A percentile compares a stretch with the other conserved stretches of the same genome.
Conservation (phyloP, 2,329 filamentous ascomycete species). For the Fusarium buxicola region DNA sequence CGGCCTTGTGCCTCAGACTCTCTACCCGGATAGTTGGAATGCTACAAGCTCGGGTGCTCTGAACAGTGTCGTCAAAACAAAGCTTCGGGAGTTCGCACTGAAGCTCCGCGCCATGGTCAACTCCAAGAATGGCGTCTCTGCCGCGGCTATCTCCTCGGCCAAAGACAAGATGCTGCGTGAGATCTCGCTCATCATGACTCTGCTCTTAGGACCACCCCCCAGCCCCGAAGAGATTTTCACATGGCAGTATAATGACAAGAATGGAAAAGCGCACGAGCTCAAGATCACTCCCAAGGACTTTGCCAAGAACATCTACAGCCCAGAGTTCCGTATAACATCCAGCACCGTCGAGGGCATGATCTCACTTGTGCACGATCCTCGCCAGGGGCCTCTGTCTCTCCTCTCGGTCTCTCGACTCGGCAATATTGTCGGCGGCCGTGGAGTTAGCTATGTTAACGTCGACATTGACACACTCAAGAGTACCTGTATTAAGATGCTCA, state of each 20-base stretch:
- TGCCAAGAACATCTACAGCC: constrained; percentile 73
- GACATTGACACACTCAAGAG: constrained; percentile 77
- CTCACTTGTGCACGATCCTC: constrained; percentile 86
- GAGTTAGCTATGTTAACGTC: constrained; percentile 86
- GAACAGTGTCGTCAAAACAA: constrained; percentile 81
- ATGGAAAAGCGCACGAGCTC: constrained; percentile 72
- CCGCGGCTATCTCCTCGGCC: constrained; percentile 56
- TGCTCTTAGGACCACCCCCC: constrained; percentile 85
- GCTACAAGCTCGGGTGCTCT: constrained; percentile 77
- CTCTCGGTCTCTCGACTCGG: constrained; percentile 83
- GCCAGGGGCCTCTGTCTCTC: constrained; percentile 77
- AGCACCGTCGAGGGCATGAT: constrained; percentile 76
- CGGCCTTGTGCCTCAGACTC: constrained; percentile 82
- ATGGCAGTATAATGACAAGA: constrained; percentile 82
- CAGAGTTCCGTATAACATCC: constrained; percentile 68
- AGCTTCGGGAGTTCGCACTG: constrained; percentile 88
- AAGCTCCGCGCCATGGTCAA: constrained; percentile 69
- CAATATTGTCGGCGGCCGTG: constrained; percentile 81
- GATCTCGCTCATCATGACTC: constrained; percentile 82
- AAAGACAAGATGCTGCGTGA: constrained; percentile 84
- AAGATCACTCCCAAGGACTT: constrained; percentile 77
- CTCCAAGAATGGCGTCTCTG: constrained; percentile 47
- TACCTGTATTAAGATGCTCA: constrained; percentile 81
- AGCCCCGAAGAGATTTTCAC: constrained; percentile 74
- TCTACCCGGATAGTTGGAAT: constrained; percentile 87